A percentile compares a stretch with the other conserved stretches of the same genome.
phyloP scores from a whole-genome alignment of 2,329 filamentous ascomycete genomes.

The Amauroascus verrucosus region DNA sequence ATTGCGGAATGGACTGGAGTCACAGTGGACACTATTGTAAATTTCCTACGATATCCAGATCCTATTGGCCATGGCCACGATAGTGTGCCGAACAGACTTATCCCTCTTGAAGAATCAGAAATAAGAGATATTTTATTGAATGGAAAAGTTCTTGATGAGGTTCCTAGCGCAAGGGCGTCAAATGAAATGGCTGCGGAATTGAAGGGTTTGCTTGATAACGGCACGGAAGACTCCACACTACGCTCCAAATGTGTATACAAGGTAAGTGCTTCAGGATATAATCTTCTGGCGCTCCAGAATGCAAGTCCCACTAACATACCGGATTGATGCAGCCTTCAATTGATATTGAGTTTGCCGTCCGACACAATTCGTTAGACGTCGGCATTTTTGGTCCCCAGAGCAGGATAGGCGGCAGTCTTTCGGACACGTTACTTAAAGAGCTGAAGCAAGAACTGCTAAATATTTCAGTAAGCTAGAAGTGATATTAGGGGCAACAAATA shows the following conservation, averaged over 20 bases:
- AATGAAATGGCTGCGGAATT: background rate
- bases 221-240: background rate
- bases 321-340: constrained; percentile 39
- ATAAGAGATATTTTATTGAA: background rate
- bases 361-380: constrained; percentile 41
- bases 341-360: constrained; percentile 46
- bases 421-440: constrained; percentile 15
- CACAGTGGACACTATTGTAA: constrained; percentile 62
- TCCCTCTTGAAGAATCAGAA: background rate
- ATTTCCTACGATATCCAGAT: constrained; percentile 57
- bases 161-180: background rate
- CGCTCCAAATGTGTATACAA: constrained; percentile 4
- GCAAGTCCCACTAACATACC: constrained; percentile 3
- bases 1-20: constrained; percentile 66
- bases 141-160: constrained; percentile 2
- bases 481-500: background rate
- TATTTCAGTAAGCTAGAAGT: background rate
- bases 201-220: background rate
- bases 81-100: background rate
- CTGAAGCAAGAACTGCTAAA: constrained; percentile 16
- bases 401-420: constrained; percentile 12
- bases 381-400: constrained; percentile 43
- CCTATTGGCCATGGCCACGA: constrained; percentile 11
- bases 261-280: background rate
- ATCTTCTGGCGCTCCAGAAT: background rate